These are phyloP conservation scores for Xerocomus nothofagi DNA, from an alignment of 1,284 basidiomycete species.

Conservation along the genomic window DNA sequence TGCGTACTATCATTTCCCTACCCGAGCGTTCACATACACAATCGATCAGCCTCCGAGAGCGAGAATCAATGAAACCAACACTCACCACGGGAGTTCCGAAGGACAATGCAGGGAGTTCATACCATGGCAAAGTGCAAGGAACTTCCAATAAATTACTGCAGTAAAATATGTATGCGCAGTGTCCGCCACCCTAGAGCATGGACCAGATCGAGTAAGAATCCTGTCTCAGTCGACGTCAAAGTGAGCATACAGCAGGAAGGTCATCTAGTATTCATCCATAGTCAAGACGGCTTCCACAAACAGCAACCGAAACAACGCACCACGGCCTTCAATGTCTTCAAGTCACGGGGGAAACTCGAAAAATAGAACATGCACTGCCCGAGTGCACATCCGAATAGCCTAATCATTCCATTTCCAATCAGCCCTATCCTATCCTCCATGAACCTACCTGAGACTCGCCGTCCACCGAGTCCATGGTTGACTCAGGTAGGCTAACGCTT, in stretches of 20 bases:
- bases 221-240: not conserved
- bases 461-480: no score
- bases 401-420: not conserved
- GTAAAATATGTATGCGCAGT: not conserved
- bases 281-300: not conserved
- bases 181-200: not conserved
- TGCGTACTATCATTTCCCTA: conserved; percentile 13
- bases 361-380: conserved; percentile 16
- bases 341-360: conserved; percentile 13
- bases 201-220: not conserved
- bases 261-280: conserved; percentile 1
- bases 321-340: conserved; percentile 11
- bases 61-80: not conserved
- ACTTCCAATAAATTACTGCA: not conserved
- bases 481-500: no score
- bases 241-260: conserved; percentile 3
- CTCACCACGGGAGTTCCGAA: conserved; percentile 11
- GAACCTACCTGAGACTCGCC: no score
- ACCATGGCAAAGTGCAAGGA: conserved; percentile 6
- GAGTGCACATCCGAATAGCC: conserved; percentile 13
- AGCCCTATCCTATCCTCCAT: not conserved
- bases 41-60: not conserved
- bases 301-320: conserved; percentile 3
- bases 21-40: not conserved
- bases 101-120: not conserved